Base-by-base conservation (phyloP, 2,329 filamentous ascomycete species). In the Sclerotinia trifoliorum region DNA sequence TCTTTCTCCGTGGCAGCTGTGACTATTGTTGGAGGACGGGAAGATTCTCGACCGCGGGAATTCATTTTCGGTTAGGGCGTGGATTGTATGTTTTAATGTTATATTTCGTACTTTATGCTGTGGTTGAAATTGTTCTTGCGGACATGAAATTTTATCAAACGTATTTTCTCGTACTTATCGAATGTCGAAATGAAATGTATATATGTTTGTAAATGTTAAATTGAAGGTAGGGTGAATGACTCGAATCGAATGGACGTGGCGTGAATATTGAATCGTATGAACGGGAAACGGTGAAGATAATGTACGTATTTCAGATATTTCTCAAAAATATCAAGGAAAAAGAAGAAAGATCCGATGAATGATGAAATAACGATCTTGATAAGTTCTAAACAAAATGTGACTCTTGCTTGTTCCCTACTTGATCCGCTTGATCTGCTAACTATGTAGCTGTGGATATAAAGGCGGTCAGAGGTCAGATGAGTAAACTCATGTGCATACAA, bases 1-100 rank as follows among this genome's bases (percentile, higher is more conserved):
- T 80, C 76, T 57, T 76, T 75, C 32, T 73, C 72, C 3, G 73
- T 71, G 3, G 71, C 67, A 1, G 73, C 71, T 11, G 70, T 74
- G 78, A 78, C 52, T 74, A 73, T 66, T 0, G 58, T 63, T 13
- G 57, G 32, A 15, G 66, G 24, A 49, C 57, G 65, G 44, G 56
- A 29, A 3, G 56, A 51, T 67, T 51, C 58, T 62, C 58, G 26
- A n/a, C 58, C 54, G 44, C 54, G 64, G 11, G 44, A 44, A 21
- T 35, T 58, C 13, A 60, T 66, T 24, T 61, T 49, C 42, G 44
- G 44, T 29, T 60, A 39, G 13, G 26, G 19, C 13, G 21, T 26
- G 17, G 29, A 10, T 3, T 51, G 24, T 42, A 24, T 49, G 24
- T 29, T 46, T 24, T 60, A n/a, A n/a, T 51, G 17, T 52, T 32